Base-by-base conservation (phyloP, 805 yeast species). In the Yarrowia osloensis region DNA sequence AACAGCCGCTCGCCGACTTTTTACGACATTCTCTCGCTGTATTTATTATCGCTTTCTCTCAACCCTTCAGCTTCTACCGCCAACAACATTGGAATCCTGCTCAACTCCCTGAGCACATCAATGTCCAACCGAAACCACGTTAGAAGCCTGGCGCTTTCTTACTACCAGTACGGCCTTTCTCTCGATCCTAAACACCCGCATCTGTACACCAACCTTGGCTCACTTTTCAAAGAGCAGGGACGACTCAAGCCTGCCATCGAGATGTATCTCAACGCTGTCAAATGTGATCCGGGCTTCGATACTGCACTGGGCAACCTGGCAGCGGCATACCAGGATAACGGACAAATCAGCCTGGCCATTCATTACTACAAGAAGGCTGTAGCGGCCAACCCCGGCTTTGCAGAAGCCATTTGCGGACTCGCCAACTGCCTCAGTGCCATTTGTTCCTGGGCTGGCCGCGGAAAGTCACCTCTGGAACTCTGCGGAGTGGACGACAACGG, bases 151-250 rank as follows among this genome's bases (percentile, higher is more conserved):
- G 77, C 78, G 4, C 39, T 74, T 9, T 70, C 71, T 33, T 75
- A 75, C 52, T 75, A 75, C 65, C 67, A 67, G 28, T 74, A 68
- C 50, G 78, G 78, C 1, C 71, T 75, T 4, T 67, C 72, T 4
- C 70, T 75, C 17, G 78, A 75, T 62, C 57, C 73, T 12, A 71
- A 70, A n/a, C 78, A 75, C 52, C 78, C 78, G 3, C 78, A 75
- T 67, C 68, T 75, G 9, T 73, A 75, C 68, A 75, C 78, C 7
- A 75, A 75, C 29, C 69, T 75, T 35, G 78, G 78, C 8, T 74
- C 78, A 8, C 68, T 75, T 3, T 69, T 71, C 24, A 72, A 76
- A 15, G 77, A 75, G 46, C 76, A 74, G 42, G 78, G 78, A 12
- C 49, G 70, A 0, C 55, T 73, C 8, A 42, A 66, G 5, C 73